Evolutionary conservation across 2,329 filamentous ascomycete species (phyloP).

Genomic region (Rhynchosporium agropyri): DNA sequence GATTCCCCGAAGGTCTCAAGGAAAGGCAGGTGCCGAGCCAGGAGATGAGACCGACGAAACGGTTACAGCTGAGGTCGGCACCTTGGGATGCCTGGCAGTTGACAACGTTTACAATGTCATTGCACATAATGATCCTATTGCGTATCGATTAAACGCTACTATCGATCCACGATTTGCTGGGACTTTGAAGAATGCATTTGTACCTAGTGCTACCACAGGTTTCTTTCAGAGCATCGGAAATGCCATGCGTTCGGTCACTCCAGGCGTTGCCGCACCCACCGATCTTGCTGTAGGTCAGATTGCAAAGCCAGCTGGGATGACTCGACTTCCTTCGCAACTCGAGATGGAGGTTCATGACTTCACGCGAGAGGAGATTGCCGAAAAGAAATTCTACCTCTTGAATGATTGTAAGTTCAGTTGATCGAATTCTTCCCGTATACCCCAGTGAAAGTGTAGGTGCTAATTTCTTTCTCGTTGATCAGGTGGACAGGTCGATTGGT

Average conservation of each 20-base stretch:
- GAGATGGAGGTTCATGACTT: slow-evolving; percentile 97
- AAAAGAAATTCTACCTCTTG: slow-evolving; percentile 81
- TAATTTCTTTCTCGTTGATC: background rate
- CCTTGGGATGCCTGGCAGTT: slow-evolving; percentile 87
- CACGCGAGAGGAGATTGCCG: slow-evolving; percentile 85
- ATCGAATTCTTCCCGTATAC: background rate
- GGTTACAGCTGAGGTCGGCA: slow-evolving; percentile 77
- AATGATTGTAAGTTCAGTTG: slow-evolving; percentile 70
- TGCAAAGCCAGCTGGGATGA: slow-evolving; percentile 40
- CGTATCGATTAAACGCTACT: slow-evolving; percentile 88
- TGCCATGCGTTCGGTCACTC: slow-evolving; percentile 64
- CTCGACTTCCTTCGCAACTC: slow-evolving; percentile 64
- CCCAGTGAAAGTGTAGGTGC: background rate
- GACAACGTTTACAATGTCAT: slow-evolving; percentile 98
- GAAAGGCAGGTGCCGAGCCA: slow-evolving; percentile 73
- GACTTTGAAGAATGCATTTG: slow-evolving; percentile 73
- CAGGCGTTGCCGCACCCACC: slow-evolving; percentile 46
- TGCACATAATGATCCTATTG: slow-evolving; percentile 71
- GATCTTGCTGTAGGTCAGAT: slow-evolving; percentile 47
- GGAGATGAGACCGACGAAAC: slow-evolving; percentile 58
- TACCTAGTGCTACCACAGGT: slow-evolving; percentile 72
- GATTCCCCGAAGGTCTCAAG: slow-evolving; percentile 72
- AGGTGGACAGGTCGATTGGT: slow-evolving; percentile 85
- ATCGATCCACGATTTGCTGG: slow-evolving; percentile 80
- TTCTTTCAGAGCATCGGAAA: slow-evolving; percentile 67